phyloP scores from a whole-genome alignment of 2,329 filamentous ascomycete genomes.

The Lizonia empirigonia region DNA sequence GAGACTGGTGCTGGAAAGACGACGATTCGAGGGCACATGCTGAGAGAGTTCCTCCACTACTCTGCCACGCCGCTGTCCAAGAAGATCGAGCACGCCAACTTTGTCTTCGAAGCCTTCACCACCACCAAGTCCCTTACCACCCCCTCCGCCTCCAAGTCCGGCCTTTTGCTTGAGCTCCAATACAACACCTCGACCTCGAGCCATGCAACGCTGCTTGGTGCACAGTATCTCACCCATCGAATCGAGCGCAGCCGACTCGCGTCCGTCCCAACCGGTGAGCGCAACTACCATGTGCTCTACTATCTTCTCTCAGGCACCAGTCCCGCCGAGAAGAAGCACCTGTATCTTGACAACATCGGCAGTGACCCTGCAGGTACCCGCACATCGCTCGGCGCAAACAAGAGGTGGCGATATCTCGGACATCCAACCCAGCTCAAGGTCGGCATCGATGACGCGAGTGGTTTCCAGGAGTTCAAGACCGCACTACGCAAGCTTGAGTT shows the following conservation, averaged over 20 bases:
- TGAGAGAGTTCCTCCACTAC: constrained; percentile 84
- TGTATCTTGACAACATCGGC: constrained; percentile 64
- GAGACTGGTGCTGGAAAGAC: constrained; percentile 97
- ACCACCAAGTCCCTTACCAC: constrained; percentile 97
- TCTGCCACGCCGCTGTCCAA: constrained; percentile 91
- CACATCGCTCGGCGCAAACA: constrained; percentile 64
- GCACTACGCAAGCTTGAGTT: constrained; percentile 94
- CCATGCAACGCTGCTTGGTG: constrained; percentile 87
- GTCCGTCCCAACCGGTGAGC: constrained; percentile 90
- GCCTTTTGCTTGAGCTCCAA: constrained; percentile 93
- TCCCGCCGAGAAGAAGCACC: constrained; percentile 83
- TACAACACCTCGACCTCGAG: constrained; percentile 88
- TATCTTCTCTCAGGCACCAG: constrained; percentile 94
- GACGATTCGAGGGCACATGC: constrained; percentile 85
- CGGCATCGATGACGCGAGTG: constrained; percentile 92
- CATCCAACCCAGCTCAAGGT: constrained; percentile 97
- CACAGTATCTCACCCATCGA: constrained; percentile 91
- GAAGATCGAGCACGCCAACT: constrained; percentile 90
- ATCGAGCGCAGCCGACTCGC: constrained; percentile 90
- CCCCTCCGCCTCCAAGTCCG: constrained; percentile 92
- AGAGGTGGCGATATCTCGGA: constrained; percentile 93
- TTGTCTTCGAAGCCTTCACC: constrained; percentile 93
- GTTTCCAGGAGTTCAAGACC: constrained; percentile 97
- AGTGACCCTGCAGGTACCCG: constrained; percentile 60
- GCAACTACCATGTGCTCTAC: constrained; percentile 95